phyloP scores from a whole-genome alignment of 2,329 filamentous ascomycete species.

The Epichloe festucae region DNA sequence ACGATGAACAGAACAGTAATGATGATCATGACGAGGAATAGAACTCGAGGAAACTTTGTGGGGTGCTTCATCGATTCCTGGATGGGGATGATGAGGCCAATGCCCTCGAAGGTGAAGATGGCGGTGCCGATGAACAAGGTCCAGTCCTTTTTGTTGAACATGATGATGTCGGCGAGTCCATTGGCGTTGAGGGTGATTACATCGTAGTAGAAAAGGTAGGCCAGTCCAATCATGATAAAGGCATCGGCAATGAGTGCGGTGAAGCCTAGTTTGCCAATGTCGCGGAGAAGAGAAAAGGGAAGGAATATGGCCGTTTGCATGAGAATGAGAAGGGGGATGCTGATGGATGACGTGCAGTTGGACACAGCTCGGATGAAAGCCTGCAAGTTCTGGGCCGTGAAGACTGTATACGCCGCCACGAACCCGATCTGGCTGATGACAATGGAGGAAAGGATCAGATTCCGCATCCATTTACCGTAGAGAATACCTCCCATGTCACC shows the following conservation, averaged over 20 bases:
- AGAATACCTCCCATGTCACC: slow-evolving; percentile 90
- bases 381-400: slow-evolving; percentile 89
- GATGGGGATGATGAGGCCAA: slow-evolving; percentile 94
- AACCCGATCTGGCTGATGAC: slow-evolving; percentile 94
- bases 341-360: slow-evolving; percentile 72
- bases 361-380: slow-evolving; percentile 89
- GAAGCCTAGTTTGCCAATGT: slow-evolving; percentile 94
- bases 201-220: slow-evolving; percentile 95
- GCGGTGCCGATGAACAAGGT: slow-evolving; percentile 97
- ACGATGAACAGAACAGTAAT: slow-evolving; percentile 84
- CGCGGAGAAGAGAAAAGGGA: slow-evolving; percentile 82
- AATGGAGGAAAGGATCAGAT: slow-evolving; percentile 77
- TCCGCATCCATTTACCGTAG: slow-evolving; percentile 83
- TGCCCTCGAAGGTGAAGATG: slow-evolving; percentile 97
- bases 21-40: slow-evolving; percentile 85
- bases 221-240: slow-evolving; percentile 83
- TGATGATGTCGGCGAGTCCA: slow-evolving; percentile 71
- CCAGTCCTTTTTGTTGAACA: slow-evolving; percentile 91
- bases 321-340: slow-evolving; percentile 84
- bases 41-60: slow-evolving; percentile 76
- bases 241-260: slow-evolving; percentile 86
- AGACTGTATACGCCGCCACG: slow-evolving; percentile 90
- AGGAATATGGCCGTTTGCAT: slow-evolving; percentile 94
- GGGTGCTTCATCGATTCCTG: slow-evolving; percentile 94
- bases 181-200: slow-evolving; percentile 65